phyloP scores from a whole-genome alignment of 2,329 filamentous ascomycete genomes.

The Cercospora citrullina region DNA sequence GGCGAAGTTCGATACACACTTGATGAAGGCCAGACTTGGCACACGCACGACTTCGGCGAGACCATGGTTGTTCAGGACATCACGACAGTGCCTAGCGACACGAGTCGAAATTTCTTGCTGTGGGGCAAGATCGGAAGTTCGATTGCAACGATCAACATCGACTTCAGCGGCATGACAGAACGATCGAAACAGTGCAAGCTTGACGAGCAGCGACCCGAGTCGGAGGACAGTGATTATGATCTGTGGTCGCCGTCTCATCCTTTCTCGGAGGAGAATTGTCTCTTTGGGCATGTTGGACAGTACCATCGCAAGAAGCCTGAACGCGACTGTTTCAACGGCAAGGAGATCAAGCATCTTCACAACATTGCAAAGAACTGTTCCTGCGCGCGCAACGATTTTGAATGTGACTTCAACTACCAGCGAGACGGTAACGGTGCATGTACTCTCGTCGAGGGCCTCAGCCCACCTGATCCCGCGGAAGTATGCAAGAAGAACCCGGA shows the following conservation, averaged over 20 bases:
- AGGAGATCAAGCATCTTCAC: constrained; percentile 61
- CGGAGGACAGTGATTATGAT: constrained; percentile 69
- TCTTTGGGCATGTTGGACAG: constrained; percentile 87
- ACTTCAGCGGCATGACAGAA: constrained; percentile 80
- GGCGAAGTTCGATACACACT: constrained; percentile 72
- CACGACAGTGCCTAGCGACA: constrained; percentile 84
- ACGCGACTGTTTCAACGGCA: constrained; percentile 77
- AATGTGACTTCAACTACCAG: constrained; percentile 97
- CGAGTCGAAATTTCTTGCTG: constrained; percentile 84
- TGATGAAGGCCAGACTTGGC: constrained; percentile 81
- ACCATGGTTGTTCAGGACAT: constrained; percentile 76
- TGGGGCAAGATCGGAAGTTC: constrained; percentile 70
- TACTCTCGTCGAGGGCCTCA: constrained; percentile 69
- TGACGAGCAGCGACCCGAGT: constrained; percentile 60
- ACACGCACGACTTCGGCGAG: constrained; percentile 69
- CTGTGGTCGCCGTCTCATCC: constrained; percentile 89
- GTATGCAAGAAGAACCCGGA: constrained; percentile 65
- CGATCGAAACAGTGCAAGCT: constrained; percentile 64
- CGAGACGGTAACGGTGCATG: constrained; percentile 76
- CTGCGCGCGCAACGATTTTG: constrained; percentile 82
- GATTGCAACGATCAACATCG: constrained; percentile 76
- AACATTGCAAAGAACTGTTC: constrained; percentile 72
- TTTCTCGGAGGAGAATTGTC: constrained; percentile 71
- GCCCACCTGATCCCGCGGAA: constrained; percentile 60
- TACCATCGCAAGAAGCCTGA: constrained; percentile 89